These are phyloP conservation scores for Aspergillus candidus DNA, from an alignment of 2,329 filamentous ascomycete genomes.

Conservation along the genomic window DNA sequence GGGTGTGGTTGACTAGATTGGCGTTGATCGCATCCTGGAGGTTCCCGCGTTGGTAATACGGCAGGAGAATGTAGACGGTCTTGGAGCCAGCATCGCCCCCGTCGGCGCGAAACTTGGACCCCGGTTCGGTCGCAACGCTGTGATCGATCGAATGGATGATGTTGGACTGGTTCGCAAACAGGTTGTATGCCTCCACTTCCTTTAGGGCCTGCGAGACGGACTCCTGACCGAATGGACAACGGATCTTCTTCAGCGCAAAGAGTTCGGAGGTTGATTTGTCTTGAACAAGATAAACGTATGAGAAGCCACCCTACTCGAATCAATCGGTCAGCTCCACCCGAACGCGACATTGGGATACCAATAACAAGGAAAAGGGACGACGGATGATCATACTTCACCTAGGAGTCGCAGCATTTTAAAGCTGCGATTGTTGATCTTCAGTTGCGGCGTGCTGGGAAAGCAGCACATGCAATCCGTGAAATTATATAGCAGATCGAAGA, in stretches of 20 bases:
- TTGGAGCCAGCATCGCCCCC: conserved; percentile 62
- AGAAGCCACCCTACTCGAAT: conserved; percentile 73
- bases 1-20: conserved; percentile 89
- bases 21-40: conserved; percentile 98
- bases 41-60: conserved; percentile 92
- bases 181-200: conserved; percentile 92
- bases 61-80: conserved; percentile 92
- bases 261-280: conserved; percentile 76
- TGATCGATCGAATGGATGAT: conserved; percentile 86
- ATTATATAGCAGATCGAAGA: conserved; percentile 84
- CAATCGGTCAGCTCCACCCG: conserved; percentile 4
- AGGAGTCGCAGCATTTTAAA: conserved; percentile 94
- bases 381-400: conserved; percentile 62
- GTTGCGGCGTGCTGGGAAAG: conserved; percentile 86
- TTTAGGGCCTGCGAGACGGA: conserved; percentile 91
- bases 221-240: conserved; percentile 95
- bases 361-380: too few species aligned
- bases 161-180: conserved; percentile 75
- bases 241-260: conserved; percentile 96
- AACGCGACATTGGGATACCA: too few species aligned
- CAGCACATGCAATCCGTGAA: conserved; percentile 93
- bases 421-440: conserved; percentile 89
- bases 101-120: conserved; percentile 49
- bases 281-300: conserved; percentile 97
- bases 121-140: conserved; percentile 66